Evolutionary conservation across 495 filamentous ascomycete species (phyloP).

Genomic region (Amniculicola lignicola): DNA sequence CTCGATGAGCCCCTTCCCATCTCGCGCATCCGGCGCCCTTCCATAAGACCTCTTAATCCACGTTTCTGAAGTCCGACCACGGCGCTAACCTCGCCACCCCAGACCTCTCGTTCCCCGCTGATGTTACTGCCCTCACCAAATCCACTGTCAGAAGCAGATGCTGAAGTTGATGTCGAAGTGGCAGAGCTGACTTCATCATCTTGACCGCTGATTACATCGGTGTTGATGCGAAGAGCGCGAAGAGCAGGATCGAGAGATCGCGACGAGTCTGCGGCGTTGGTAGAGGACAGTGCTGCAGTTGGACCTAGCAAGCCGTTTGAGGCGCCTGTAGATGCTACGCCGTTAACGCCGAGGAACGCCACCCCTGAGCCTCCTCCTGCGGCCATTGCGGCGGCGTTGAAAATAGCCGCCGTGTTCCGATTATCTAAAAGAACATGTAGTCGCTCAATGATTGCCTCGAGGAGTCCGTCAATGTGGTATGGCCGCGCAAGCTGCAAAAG

Average conservation of each 20-base stretch:
- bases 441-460: slow-evolving; percentile 87
- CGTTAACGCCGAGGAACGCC: slow-evolving; percentile 32
- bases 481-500: slow-evolving; percentile 90
- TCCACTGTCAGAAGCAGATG: slow-evolving; percentile 29
- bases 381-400: slow-evolving; percentile 98
- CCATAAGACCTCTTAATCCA: slow-evolving; percentile 89
- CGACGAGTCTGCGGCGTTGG: not conserved
- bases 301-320: not conserved
- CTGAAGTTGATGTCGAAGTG: slow-evolving; percentile 27
- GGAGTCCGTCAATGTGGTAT: slow-evolving; percentile 85
- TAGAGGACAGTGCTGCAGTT: not conserved
- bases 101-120: slow-evolving; percentile 55
- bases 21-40: slow-evolving; percentile 74
- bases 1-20: slow-evolving; percentile 31
- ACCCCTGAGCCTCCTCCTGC: slow-evolving; percentile 80
- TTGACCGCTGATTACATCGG: slow-evolving; percentile 32
- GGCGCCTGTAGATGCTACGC: slow-evolving; percentile 4
- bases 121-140: slow-evolving; percentile 32
- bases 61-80: slow-evolving; percentile 97
- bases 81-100: slow-evolving; percentile 80
- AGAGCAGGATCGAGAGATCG: slow-evolving; percentile 29
- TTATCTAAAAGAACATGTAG: slow-evolving; percentile 88
- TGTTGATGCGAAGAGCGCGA: slow-evolving; percentile 39
- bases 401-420: slow-evolving; percentile 91
- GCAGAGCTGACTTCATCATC: slow-evolving; percentile 29